phyloP scores from a whole-genome alignment of 2,329 filamentous ascomycete species.

The Phyllosticta citrichinensis region DNA sequence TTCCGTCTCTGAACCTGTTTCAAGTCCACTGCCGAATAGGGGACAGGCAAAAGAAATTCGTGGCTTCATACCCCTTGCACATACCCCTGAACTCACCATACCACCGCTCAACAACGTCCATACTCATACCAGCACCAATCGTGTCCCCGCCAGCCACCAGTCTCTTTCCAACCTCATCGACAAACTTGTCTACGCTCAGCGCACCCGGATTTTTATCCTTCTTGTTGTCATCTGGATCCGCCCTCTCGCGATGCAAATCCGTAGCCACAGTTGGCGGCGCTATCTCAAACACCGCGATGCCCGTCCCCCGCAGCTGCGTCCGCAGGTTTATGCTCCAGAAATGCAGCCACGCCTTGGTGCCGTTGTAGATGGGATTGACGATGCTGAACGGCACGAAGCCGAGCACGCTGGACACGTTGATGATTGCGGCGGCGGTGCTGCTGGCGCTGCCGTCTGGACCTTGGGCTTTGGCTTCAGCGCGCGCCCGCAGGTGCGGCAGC shows the following conservation, averaged over 20 bases:
- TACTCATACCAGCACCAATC: constrained; percentile 19
- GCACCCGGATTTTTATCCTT: constrained; percentile 42
- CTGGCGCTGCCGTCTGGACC: constrained; percentile 24
- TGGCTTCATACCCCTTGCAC: not conserved
- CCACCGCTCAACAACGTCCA: not conserved
- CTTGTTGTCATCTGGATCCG: constrained; percentile 49
- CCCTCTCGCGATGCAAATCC: constrained; percentile 45
- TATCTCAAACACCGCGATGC: constrained; percentile 45
- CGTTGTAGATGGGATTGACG: constrained; percentile 50
- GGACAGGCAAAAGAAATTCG: too few species aligned
- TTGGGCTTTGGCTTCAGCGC: constrained; percentile 21
- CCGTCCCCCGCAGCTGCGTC: constrained; percentile 36
- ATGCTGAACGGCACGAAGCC: constrained; percentile 44
- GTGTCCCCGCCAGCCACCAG: constrained; percentile 40
- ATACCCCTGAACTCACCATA: not conserved
- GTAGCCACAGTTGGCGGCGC: constrained; percentile 46
- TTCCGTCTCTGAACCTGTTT: too few species aligned
- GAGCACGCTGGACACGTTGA: constrained; percentile 47
- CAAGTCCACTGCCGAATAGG: too few species aligned
- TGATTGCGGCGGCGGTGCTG: constrained; percentile 32
- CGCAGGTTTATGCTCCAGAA: constrained; percentile 48
- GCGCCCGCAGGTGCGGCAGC: constrained; percentile 36
- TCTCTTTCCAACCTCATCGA: constrained; percentile 36
- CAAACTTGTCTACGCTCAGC: constrained; percentile 45
- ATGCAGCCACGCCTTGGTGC: constrained; percentile 49